A percentile compares a stretch with the other conserved stretches of the same genome.
Conservation (phyloP, 805 yeast species). For the Yarrowia keelungensis region DNA sequence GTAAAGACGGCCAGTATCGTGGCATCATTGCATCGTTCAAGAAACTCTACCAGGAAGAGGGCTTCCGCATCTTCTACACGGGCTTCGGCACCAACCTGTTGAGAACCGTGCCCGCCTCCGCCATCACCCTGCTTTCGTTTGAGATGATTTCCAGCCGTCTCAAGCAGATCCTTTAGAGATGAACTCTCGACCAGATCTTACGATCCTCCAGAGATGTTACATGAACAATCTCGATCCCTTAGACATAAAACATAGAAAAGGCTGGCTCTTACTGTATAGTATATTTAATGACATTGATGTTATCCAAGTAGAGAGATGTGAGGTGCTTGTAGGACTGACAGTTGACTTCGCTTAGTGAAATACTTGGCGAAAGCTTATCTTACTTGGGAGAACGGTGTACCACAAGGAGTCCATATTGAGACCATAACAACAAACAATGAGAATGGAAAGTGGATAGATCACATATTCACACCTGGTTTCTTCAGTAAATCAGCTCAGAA, state of each 20-base stretch:
- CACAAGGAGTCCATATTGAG: no score
- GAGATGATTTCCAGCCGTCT: slow-evolving; percentile 57
- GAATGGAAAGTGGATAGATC: no score
- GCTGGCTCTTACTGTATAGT: slow-evolving; percentile 35
- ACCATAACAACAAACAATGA: no score
- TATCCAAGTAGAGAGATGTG: neutral
- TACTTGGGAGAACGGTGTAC: no score
- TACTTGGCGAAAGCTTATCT: no score
- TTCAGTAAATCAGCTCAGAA: no score
- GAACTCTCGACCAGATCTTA: no score
- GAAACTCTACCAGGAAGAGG: slow-evolving; percentile 67
- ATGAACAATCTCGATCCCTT: neutral
- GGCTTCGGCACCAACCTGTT: slow-evolving; percentile 87
- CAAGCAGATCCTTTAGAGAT: slow-evolving; percentile 18
- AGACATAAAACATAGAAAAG: slow-evolving; percentile 22
- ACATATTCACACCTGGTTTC: no score
- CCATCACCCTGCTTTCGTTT: slow-evolving; percentile 92
- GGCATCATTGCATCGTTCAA: slow-evolving; percentile 51
- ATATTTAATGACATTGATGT: slow-evolving; percentile 35
- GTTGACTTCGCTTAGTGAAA: no score
- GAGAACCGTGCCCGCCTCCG: slow-evolving; percentile 93
- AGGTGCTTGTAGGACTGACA: neutral
- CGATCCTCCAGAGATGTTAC: neutral
- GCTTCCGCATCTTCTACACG: slow-evolving; percentile 81
- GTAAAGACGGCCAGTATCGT: slow-evolving; percentile 45